phyloP scores from a whole-genome alignment of 768 basidiomycete genomes.

The Daedaleopsis nitida region DNA sequence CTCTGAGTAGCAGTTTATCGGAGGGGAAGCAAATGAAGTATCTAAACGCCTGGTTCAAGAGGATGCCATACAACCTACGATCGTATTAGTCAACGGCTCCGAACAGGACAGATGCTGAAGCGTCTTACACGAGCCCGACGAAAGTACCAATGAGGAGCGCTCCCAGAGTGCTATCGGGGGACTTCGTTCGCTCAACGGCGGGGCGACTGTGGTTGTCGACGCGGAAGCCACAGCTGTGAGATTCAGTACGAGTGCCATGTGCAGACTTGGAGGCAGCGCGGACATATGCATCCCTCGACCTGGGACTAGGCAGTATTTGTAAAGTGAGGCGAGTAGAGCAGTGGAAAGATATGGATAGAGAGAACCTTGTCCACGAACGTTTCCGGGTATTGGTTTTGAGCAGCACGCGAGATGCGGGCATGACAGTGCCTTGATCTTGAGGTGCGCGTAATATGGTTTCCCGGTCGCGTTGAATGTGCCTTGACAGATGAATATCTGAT shows the following conservation, averaged over 20 bases:
- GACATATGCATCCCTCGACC: no score
- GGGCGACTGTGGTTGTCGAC: neutral
- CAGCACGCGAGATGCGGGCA: no score
- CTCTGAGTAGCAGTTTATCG: neutral
- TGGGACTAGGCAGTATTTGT: no score
- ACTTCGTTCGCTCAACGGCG: neutral
- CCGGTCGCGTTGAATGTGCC: no score
- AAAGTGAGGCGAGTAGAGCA: no score
- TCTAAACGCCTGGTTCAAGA: neutral
- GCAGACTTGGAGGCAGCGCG: neutral
- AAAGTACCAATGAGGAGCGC: constrained; percentile 14
- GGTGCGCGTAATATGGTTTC: no score
- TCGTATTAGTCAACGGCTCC: neutral
- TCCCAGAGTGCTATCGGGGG: neutral
- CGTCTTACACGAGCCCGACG: constrained; percentile 7
- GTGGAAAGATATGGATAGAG: no score
- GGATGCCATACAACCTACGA: constrained; percentile 9
- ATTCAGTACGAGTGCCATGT: neutral
- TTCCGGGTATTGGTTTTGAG: no score
- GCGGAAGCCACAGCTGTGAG: neutral
- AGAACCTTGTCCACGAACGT: no score
- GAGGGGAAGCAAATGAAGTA: neutral
- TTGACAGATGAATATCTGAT: no score
- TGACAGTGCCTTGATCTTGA: no score
- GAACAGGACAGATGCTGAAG: no score